Conservation (phyloP, 139 green algal species). For the Tetradesmus lagerheimii region DNA sequence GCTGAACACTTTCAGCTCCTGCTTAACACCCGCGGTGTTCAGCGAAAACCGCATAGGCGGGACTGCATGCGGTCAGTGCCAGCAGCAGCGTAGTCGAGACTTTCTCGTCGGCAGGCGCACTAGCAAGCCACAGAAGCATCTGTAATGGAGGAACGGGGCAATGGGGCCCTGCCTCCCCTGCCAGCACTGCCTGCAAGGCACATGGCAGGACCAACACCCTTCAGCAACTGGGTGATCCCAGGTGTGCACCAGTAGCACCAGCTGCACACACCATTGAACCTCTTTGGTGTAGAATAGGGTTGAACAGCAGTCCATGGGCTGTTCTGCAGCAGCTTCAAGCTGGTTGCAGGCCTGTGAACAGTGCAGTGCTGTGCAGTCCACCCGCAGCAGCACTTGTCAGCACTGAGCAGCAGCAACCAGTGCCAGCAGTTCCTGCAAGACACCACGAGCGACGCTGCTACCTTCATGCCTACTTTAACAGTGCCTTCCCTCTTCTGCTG, state of each 20-base stretch:
- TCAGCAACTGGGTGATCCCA: conserved; percentile 68
- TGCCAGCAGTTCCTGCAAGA: background rate
- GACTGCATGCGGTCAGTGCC: background rate
- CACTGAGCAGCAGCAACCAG: too few relatives aligned
- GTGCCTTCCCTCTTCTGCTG: background rate
- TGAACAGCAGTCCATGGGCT: background rate
- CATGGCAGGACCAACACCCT: conserved; percentile 52
- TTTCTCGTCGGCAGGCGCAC: background rate
- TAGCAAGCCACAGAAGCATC: background rate
- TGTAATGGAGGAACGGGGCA: background rate
- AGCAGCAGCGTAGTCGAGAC: background rate
- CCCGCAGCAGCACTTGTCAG: background rate
- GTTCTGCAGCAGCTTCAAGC: background rate
- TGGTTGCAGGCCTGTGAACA: background rate
- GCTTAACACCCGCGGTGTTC: too few relatives aligned
- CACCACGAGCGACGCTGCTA: background rate
- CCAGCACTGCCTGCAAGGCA: conserved; percentile 54
- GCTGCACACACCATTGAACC: background rate
- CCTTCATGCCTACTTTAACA: background rate
- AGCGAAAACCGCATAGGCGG: background rate
- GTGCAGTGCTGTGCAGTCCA: background rate
- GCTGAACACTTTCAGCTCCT: too few relatives aligned
- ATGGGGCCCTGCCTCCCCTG: conserved; percentile 23
- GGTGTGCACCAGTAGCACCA: conserved; percentile 16
- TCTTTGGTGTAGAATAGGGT: background rate